Evolutionary conservation across 345 rosid species (phyloP).

Genomic region (Rhizophora apiculata): DNA sequence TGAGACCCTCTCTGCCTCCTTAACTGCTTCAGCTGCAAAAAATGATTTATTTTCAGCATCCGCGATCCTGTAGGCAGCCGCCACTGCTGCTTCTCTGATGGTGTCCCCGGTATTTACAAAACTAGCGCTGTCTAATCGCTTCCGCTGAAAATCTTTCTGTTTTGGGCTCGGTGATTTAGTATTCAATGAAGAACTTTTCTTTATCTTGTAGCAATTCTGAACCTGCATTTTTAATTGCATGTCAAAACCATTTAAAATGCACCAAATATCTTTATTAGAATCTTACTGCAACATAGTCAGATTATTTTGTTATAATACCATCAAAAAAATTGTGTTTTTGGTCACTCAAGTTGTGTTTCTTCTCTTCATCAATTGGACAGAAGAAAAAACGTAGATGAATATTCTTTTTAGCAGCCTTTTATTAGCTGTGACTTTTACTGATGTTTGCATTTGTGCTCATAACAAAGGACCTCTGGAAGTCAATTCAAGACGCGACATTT

Average conservation of each 20-base stretch:
- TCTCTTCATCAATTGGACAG: neutral
- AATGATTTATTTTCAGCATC: conserved; percentile 79
- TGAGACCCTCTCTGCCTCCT: conserved; percentile 66
- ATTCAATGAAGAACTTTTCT: conserved; percentile 22
- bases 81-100: conserved; percentile 54
- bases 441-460: neutral
- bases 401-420: neutral
- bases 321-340: neutral
- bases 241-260: neutral
- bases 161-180: conserved; percentile 28
- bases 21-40: conserved; percentile 64
- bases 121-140: conserved; percentile 25
- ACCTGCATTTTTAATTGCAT: conserved; percentile 37
- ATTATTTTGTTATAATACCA: neutral
- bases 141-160: conserved; percentile 37
- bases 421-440: neutral
- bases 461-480: neutral
- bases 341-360: neutral
- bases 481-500: neutral
- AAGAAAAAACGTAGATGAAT: neutral
- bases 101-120: conserved; percentile 27
- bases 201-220: conserved; percentile 47
- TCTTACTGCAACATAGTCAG: neutral
- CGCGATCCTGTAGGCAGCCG: conserved; percentile 64
- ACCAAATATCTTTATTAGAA: neutral